Percentiles rank a stretch among this genome's conserved stretches.
Conservation (phyloP, 805 yeast species). For the Ogataea pini region DNA sequence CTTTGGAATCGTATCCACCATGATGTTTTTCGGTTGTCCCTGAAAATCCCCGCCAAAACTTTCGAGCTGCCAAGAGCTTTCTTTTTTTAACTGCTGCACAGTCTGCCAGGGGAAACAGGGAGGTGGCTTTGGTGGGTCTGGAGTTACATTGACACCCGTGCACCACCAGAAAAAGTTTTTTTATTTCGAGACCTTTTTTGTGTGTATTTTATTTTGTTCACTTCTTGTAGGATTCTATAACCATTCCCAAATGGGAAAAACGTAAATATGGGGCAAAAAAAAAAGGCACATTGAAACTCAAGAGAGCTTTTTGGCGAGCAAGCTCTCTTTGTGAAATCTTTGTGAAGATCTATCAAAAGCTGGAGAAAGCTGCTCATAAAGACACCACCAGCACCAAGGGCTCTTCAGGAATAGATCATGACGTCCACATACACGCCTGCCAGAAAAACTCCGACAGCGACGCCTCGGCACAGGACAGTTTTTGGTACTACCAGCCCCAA, state of each 20-base stretch:
- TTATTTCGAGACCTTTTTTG: neutral
- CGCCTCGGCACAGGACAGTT: constrained; percentile 33
- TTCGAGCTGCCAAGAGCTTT: neutral
- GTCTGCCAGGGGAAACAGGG: neutral
- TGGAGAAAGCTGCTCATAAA: neutral
- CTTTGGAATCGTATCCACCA: too few species aligned
- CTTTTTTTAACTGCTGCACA: constrained; percentile 1
- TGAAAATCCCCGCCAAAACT: constrained; percentile 1
- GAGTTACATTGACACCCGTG: neutral
- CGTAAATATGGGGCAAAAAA: constrained; percentile 17
- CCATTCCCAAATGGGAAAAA: constrained; percentile 20
- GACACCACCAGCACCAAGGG: neutral
- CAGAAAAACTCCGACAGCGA: constrained; percentile 13
- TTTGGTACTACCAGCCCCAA: constrained; percentile 36
- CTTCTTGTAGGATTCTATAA: neutral
- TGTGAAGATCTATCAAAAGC: neutral
- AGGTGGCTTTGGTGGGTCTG: neutral
- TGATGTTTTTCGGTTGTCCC: neutral
- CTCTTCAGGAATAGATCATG: neutral
- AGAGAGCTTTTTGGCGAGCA: neutral
- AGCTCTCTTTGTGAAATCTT: neutral
- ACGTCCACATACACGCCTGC: constrained; percentile 13
- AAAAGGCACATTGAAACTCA: constrained; percentile 1
- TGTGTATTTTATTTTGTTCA: too few species aligned
- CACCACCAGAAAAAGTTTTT: neutral